phyloP scores from a whole-genome alignment of 768 basidiomycete genomes.

The Psilocybe azurescens region DNA sequence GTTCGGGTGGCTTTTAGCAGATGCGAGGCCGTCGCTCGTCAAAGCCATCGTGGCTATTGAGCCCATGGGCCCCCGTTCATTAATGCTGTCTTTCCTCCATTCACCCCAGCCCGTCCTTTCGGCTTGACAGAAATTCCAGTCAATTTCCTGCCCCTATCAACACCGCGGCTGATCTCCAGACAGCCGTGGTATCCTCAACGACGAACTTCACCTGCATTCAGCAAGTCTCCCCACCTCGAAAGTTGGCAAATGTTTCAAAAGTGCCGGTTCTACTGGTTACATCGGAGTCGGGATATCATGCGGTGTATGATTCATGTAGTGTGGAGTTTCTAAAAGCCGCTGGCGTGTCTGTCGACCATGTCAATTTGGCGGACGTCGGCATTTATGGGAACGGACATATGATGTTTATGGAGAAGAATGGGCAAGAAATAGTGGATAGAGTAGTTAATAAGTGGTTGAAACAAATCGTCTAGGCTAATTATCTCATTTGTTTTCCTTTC shows the following conservation, averaged over 20 bases:
- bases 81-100: conserved; percentile 41
- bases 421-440: conserved; percentile 42
- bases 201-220: conserved; percentile 34
- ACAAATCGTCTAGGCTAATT: not conserved
- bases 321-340: conserved; percentile 48
- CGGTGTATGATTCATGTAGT: conserved; percentile 49
- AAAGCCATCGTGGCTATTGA: conserved; percentile 48
- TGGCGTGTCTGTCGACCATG: conserved; percentile 48
- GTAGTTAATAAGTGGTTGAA: conserved; percentile 45
- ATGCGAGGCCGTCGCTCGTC: conserved; percentile 27
- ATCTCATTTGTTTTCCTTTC: too few relatives aligned
- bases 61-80: conserved; percentile 55
- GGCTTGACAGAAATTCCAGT: conserved; percentile 56
- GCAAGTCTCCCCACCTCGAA: conserved; percentile 47
- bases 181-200: conserved; percentile 28
- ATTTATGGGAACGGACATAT: conserved; percentile 61
- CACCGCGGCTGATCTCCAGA: conserved; percentile 41
- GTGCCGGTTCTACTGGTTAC: conserved; percentile 55
- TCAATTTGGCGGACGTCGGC: conserved; percentile 45
- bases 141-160: conserved; percentile 46
- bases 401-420: conserved; percentile 62
- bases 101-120: conserved; percentile 42
- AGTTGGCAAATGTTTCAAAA: conserved; percentile 43
- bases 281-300: conserved; percentile 54
- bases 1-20: conserved; percentile 52